Conservation (phyloP, 148 eudicot species). For the Gaultheria prostrata region DNA sequence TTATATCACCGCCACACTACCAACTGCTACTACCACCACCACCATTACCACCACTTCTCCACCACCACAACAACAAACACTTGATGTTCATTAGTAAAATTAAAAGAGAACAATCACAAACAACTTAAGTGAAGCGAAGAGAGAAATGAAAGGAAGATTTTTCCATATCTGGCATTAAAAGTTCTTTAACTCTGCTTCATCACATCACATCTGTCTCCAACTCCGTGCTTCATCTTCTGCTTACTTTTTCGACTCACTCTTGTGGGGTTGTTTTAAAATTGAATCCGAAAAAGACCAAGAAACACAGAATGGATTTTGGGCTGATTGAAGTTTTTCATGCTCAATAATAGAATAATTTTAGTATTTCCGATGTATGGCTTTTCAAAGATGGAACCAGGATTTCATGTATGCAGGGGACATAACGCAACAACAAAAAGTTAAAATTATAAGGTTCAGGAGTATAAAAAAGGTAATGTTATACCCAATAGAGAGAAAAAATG, state of each 20-base stretch:
- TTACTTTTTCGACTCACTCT: constrained; percentile 6
- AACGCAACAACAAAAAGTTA: no score
- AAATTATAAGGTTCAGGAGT: no score
- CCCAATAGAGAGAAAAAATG: no score
- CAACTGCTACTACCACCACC: no score
- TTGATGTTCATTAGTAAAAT: no score
- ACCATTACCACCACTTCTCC: no score
- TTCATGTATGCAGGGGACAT: no score
- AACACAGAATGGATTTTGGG: background rate
- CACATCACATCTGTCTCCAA: constrained; percentile 17
- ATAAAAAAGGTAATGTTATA: no score
- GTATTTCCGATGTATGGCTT: background rate
- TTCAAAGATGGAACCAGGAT: background rate
- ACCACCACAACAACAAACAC: no score
- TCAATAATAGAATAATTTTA: background rate
- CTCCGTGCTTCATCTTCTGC: background rate
- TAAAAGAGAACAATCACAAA: no score
- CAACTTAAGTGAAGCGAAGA: constrained; percentile 40
- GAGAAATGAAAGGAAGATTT: constrained; percentile 78
- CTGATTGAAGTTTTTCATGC: background rate
- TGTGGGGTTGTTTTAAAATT: no score
- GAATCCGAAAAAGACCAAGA: constrained; percentile 10
- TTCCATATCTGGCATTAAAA: constrained; percentile 50
- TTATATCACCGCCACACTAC: no score
- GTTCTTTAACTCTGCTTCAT: constrained; percentile 42